A percentile compares a stretch with the other conserved stretches of the same genome.
These are phyloP conservation scores for Galerina marginata DNA, from an alignment of 768 basidiomycete genomes.

Conservation along the genomic window DNA sequence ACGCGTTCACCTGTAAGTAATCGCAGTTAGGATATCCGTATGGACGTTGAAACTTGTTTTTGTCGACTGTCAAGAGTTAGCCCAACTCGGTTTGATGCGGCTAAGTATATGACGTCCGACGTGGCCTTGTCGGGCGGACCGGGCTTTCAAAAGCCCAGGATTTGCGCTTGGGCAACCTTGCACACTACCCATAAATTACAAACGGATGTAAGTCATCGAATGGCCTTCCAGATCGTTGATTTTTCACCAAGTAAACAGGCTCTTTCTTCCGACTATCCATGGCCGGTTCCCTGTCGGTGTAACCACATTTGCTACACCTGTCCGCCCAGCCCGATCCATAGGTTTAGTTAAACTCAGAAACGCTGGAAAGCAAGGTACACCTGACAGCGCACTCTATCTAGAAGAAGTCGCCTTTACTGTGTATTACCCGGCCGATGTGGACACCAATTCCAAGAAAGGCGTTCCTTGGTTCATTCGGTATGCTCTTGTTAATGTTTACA, in stretches of 20 bases:
- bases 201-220: slow-evolving; percentile 7
- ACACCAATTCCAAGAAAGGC: slow-evolving; percentile 40
- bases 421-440: slow-evolving; percentile 64
- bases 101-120: too few species aligned
- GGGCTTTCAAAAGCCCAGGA: too few species aligned
- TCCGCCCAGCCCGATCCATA: slow-evolving; percentile 41
- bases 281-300: slow-evolving; percentile 66
- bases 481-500: slow-evolving; percentile 18
- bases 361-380: slow-evolving; percentile 24
- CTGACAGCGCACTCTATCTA: slow-evolving; percentile 53
- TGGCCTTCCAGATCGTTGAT: too few species aligned
- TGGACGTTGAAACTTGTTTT: too few species aligned
- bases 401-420: slow-evolving; percentile 69
- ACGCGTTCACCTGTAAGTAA: too few species aligned
- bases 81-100: too few species aligned
- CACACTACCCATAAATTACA: neutral
- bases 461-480: slow-evolving; percentile 65
- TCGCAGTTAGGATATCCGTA: too few species aligned
- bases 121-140: too few species aligned
- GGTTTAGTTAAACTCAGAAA: slow-evolving; percentile 46
- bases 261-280: slow-evolving; percentile 46
- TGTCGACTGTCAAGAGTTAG: too few species aligned
- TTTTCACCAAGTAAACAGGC: slow-evolving; percentile 31
- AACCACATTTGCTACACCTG: slow-evolving; percentile 58
- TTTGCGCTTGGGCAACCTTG: too few species aligned